A percentile compares a stretch with the other conserved stretches of the same genome.
Evolutionary conservation across 2,329 filamentous ascomycete species (phyloP).

Genomic region (Metarhizium guizhouense): DNA sequence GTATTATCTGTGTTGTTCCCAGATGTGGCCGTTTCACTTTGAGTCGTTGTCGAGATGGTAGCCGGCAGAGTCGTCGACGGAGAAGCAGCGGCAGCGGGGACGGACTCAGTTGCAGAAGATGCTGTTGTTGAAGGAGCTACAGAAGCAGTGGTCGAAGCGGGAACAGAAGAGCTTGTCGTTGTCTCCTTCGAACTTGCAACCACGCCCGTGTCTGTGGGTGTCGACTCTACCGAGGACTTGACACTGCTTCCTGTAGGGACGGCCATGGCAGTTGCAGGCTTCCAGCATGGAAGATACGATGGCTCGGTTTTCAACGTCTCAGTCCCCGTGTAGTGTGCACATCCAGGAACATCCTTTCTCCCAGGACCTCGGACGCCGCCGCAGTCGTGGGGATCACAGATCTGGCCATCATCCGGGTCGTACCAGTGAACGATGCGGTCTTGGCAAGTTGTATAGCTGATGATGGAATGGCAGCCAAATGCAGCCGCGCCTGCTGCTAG

Average conservation of each 20-base stretch:
- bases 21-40: not conserved
- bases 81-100: not conserved
- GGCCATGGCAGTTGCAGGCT: conserved; percentile 2
- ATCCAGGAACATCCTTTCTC: conserved; percentile 55
- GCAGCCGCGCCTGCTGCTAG: not conserved
- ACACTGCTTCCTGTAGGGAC: conserved; percentile 30
- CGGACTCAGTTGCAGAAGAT: not conserved
- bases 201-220: not conserved
- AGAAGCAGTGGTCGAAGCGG: not conserved
- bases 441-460: not conserved
- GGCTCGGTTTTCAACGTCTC: conserved; percentile 42
- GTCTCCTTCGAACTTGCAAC: not conserved
- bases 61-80: not conserved
- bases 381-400: conserved; percentile 44
- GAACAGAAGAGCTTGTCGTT: not conserved
- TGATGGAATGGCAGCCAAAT: not conserved
- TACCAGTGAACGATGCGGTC: conserved; percentile 24
- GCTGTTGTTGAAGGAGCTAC: not conserved
- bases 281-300: conserved; percentile 35
- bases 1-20: not conserved
- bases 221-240: conserved; percentile 22
- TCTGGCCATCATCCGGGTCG: conserved; percentile 40
- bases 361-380: conserved; percentile 51
- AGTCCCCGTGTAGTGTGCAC: conserved; percentile 44
- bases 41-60: not conserved